Conservation (phyloP, 805 yeast species). For the Starmera amethionina region DNA sequence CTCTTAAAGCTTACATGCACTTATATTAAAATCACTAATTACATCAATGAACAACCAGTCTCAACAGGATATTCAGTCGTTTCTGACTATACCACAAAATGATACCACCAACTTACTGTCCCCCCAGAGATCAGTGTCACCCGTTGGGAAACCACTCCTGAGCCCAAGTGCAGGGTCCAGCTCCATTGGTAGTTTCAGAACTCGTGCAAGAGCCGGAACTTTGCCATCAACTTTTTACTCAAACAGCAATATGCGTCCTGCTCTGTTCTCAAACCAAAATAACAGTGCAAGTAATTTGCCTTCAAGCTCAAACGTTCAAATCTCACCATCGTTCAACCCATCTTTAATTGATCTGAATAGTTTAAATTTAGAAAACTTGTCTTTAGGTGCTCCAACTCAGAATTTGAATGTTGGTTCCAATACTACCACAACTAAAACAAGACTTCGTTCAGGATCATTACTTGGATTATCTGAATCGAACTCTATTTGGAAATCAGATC, state of each 20-base stretch:
- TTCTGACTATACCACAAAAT: conserved; percentile 9
- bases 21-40: too few relatives aligned
- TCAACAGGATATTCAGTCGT: conserved; percentile 14
- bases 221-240: conserved; percentile 52
- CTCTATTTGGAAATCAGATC: conserved; percentile 53
- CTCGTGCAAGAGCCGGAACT: conserved; percentile 72
- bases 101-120: conserved; percentile 11
- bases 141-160: conserved; percentile 13
- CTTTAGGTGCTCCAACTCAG: conserved; percentile 5
- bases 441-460: conserved; percentile 50
- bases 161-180: conserved; percentile 14
- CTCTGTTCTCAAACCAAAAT: conserved; percentile 11
- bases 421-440: conserved; percentile 19
- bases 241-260: conserved; percentile 10
- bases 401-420: conserved; percentile 18
- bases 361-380: conserved; percentile 12
- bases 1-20: too few relatives aligned
- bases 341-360: conserved; percentile 11
- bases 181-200: conserved; percentile 30
- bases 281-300: conserved; percentile 17
- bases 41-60: too few relatives aligned
- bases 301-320: conserved; percentile 12
- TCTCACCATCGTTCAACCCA: conserved; percentile 12
- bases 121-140: conserved; percentile 18
- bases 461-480: conserved; percentile 27